Conservation (phyloP, 2,329 filamentous ascomycete genomes). For the Colletotrichum echinochloae region DNA sequence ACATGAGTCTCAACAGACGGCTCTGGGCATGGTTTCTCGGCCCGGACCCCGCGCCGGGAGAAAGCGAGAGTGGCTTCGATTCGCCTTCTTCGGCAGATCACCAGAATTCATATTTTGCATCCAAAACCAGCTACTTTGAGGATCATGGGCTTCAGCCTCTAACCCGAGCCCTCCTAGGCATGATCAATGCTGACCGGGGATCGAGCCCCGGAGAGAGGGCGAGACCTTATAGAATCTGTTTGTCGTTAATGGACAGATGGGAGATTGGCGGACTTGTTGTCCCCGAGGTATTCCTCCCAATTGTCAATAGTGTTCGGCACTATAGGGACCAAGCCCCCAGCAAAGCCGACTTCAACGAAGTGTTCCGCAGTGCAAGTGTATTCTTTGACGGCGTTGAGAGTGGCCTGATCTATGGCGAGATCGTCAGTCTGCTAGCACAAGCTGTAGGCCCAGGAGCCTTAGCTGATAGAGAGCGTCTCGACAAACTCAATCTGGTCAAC, state of each 20-base stretch:
- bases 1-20: constrained; percentile 96
- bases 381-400: constrained; percentile 99
- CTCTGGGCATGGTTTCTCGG: constrained; percentile 98
- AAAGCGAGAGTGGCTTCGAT: constrained; percentile 61
- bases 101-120: constrained; percentile 60
- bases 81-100: constrained; percentile 59
- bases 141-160: constrained; percentile 81
- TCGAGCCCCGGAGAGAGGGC: constrained; percentile 75
- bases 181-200: constrained; percentile 72
- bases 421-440: constrained; percentile 75
- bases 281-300: constrained; percentile 87
- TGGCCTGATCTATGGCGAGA: constrained; percentile 88
- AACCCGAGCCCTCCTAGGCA: constrained; percentile 78
- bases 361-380: constrained; percentile 90
- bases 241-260: constrained; percentile 98
- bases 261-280: constrained; percentile 94
- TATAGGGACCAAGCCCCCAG: constrained; percentile 75
- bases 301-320: constrained; percentile 81
- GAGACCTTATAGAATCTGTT: constrained; percentile 88
- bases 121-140: constrained; percentile 85
- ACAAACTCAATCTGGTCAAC: constrained; percentile 77
- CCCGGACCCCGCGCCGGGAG: constrained; percentile 69
- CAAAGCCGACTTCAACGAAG: constrained; percentile 83
- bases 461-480: constrained; percentile 62
- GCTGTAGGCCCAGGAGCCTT: constrained; percentile 63